A percentile compares a stretch with the other conserved stretches of the same genome.
phyloP scores from a whole-genome alignment of 352 stramenopile genomes.

The Pythium utonaiense region DNA sequence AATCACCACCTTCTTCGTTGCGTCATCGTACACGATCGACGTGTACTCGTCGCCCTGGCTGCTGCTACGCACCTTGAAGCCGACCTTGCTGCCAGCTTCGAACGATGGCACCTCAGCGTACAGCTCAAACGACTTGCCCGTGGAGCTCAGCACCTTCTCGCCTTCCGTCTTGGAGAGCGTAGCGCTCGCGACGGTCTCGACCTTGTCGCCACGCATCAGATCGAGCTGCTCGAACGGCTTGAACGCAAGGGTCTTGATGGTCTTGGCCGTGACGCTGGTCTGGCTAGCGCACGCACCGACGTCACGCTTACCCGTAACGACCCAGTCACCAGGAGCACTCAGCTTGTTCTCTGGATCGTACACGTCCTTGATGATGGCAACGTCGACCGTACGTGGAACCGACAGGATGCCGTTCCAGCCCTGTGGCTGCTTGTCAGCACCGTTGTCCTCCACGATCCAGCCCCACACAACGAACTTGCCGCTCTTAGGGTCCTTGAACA shows the following conservation, averaged over 20 bases:
- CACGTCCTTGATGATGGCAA: constrained; percentile 49
- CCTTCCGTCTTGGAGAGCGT: constrained; percentile 25
- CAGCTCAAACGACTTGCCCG: constrained; percentile 49
- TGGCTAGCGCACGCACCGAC: constrained; percentile 27
- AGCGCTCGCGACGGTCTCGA: constrained; percentile 28
- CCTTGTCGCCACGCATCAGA: constrained; percentile 41
- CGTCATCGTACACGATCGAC: constrained; percentile 61
- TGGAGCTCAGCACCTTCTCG: constrained; percentile 38
- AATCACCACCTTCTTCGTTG: constrained; percentile 55
- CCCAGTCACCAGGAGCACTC: constrained; percentile 47
- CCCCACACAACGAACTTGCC: constrained; percentile 56
- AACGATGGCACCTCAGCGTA: constrained; percentile 42
- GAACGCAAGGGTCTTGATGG: constrained; percentile 58
- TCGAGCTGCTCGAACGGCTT: constrained; percentile 47
- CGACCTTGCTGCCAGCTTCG: constrained; percentile 41
- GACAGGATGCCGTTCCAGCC: constrained; percentile 69
- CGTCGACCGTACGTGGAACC: constrained; percentile 45
- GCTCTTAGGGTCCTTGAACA: constrained; percentile 55
- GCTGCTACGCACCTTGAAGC: constrained; percentile 56
- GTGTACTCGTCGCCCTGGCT: constrained; percentile 43
- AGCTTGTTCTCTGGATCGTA: constrained; percentile 46
- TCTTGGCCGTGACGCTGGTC: constrained; percentile 38
- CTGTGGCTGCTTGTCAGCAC: constrained; percentile 44
- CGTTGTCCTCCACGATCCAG: constrained; percentile 63
- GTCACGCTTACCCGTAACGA: constrained; percentile 40